These are phyloP conservation scores for Daedaleopsis sinensis DNA, from an alignment of 768 basidiomycete genomes.

Conservation along the genomic window DNA sequence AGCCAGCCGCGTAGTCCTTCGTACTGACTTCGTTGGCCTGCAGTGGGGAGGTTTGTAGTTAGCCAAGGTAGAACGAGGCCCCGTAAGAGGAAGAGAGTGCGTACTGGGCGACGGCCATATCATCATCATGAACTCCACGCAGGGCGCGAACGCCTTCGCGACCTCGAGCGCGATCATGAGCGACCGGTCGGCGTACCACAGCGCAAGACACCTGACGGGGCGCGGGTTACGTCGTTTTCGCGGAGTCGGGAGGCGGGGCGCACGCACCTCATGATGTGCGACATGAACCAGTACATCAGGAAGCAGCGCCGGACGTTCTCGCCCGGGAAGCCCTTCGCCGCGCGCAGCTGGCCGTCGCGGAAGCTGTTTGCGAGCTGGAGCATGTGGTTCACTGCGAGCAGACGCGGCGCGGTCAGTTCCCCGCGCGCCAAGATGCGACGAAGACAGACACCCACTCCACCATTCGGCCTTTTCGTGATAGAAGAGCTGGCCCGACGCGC, in stretches of 20 bases:
- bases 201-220: constrained; percentile 47
- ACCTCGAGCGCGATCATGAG: constrained; percentile 63
- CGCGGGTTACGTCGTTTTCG: constrained; percentile 1
- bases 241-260: neutral
- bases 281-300: constrained; percentile 77
- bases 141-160: constrained; percentile 56
- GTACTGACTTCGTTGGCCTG: constrained; percentile 41
- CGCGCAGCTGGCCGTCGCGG: constrained; percentile 53
- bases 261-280: constrained; percentile 58
- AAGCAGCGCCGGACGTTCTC: constrained; percentile 62
- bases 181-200: constrained; percentile 64
- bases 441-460: constrained; percentile 26
- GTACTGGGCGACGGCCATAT: constrained; percentile 68
- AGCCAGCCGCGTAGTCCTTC: constrained; percentile 49
- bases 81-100: constrained; percentile 9
- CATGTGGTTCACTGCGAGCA: constrained; percentile 58
- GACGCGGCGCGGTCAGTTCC: neutral
- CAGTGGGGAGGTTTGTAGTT: constrained; percentile 10
- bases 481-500: constrained; percentile 27
- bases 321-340: constrained; percentile 55
- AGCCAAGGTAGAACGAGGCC: neutral
- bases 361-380: constrained; percentile 57
- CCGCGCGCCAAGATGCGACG: neutral
- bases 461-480: constrained; percentile 29
- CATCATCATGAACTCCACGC: constrained; percentile 60